Base-by-base conservation (phyloP, 106 monocot species). In the Dactylorhiza incarnata region DNA sequence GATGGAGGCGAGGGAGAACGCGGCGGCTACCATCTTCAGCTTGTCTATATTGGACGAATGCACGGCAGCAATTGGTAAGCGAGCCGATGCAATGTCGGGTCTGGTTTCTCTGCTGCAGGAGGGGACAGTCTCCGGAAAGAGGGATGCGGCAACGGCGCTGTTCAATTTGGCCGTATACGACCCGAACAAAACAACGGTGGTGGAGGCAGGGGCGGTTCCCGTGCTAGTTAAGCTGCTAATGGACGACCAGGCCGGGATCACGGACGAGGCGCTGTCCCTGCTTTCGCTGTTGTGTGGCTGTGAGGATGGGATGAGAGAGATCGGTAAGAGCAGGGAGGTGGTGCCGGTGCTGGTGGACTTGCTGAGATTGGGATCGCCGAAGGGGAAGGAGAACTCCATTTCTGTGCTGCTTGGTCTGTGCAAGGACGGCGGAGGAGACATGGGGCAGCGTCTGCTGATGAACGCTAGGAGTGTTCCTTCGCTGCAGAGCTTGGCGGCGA, bases 1-100 rank as follows among this genome's bases (percentile, higher is more conserved):
- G 22, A 77, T 74, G 81, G 87, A 87, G 17, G 87, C 87, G 3
- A 66, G 87, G 69, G 87, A 87, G 78, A 87, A 87, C 53, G 87
- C 87, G 4, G 87, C 87, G 22, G 84, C 87, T 5, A 66, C 87
- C 4, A 80, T 86, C 5, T 86, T 54, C 66, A 86, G 86, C 74
- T 48, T 86, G 47, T 77, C 86, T 14, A 77, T 80, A 52, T 7
- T 77, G 16, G 81, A 87, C 24, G 87, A 87, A 45, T 76, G 69
- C 73, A 84, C 79, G 47, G 59, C 58, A 3, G 13, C 73, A 8
- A 84, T 87, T 13, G 87, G 84, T 8, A 58, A 81, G 11, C 70
- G 76, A 49, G 44, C 51, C 3, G 87, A 67, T 6, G 87, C 82
- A 19, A 48, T 87, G 13, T 29, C 25, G 0, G 84, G 76, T 23